Base-by-base conservation (phyloP, 352 stramenopile genomes). In the Plasmopara halstedii region DNA sequence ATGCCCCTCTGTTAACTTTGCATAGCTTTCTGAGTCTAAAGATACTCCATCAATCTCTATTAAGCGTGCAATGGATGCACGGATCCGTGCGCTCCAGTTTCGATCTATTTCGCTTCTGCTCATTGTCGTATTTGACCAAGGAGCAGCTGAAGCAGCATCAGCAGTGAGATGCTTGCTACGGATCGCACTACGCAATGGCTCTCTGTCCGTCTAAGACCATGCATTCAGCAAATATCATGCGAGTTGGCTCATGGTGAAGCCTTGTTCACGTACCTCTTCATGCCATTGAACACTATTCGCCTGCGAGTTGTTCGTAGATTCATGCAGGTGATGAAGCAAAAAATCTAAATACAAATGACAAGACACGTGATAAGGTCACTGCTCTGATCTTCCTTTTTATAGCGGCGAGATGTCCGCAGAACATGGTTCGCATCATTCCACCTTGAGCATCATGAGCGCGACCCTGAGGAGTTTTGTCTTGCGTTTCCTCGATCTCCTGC, bases 21-120 rank as follows among this genome's bases (percentile, higher is more conserved):
- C 49, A 23, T 62, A 67, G 29, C 9, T 46, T 25, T 60, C 26
- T 5, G 40, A 34, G 20, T 55, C 26, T 19, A 58, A 31, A 5
- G 27, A 48, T 19, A 67, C 56, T 4, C 49, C 57, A 31, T 62
- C 60, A 20, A 64, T 56, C 37, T 65, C 56, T 25, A 69, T 55
- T 35, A 62, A 59, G 20, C 50, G 55, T 21, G 46, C 25, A 23
- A 69, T 65, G 32, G 60, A 65, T 6, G 55, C 51, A 6, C 47
- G 43, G 21, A 62, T 62, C 6, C 56, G 32, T 1, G 37, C 51
- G 40, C 46, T 45, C 55, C 60, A 65, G 42, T 62, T 45, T 3
- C 35, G 21, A 14, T 60, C 40, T 22, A 33, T 32, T 5, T 17
- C 35, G n/a, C 10, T 52, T n/a, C 45, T 35, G 2, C 0, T 37